Evolutionary conservation across 495 filamentous ascomycete species (phyloP), one percentile per base, ranked within the genome.

Genomic region (Aspergillus baeticus): DNA sequence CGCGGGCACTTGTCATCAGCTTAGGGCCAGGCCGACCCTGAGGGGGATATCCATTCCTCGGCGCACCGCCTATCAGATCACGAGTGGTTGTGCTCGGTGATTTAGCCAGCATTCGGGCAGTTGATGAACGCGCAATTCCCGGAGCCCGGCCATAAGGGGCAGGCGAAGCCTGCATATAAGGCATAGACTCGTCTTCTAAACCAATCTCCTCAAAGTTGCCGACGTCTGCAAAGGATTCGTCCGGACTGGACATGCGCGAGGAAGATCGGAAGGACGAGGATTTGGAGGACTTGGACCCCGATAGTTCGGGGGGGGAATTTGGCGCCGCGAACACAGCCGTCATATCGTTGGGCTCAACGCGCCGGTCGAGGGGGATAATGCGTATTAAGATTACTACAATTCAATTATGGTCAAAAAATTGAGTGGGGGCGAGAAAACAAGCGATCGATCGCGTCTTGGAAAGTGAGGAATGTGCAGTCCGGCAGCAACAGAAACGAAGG

Each of bases 191-290:
- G 63, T 96, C 91, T 43, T 88, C 83, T 7, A 98, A 81, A 10
- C 88, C 89, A 60, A 97, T 96, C 47, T 98, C 94, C 69, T 98
- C 94, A 63, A 98, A 97, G 63, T 97, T 86, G 47, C 80, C 81
- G 37, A 85, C 81, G 65, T 93, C 87, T 31, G 84, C 80, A 38
- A 89, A 78, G 55, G 81, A 80, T 54, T 77, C 81, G 53, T 84
- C 83, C 26, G 85, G 80, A 60, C 86, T 88, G 38, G 87, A 87
- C 41, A 71, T 64, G 42, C 84, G 82, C 23, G 88, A 84, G 13
- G 87, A 89, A 14, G 89, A 95, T 60, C 85, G 86, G 56, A 92
- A 86, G n/a, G 92, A 94, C 14, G 90, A 94, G 33, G 87, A 90
- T 67, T 95, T 94, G 54, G 90, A 95, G 54, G 90, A 94, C 65